phyloP scores from a whole-genome alignment of 1,284 basidiomycete genomes.

The Thecaphora thlaspeos region DNA sequence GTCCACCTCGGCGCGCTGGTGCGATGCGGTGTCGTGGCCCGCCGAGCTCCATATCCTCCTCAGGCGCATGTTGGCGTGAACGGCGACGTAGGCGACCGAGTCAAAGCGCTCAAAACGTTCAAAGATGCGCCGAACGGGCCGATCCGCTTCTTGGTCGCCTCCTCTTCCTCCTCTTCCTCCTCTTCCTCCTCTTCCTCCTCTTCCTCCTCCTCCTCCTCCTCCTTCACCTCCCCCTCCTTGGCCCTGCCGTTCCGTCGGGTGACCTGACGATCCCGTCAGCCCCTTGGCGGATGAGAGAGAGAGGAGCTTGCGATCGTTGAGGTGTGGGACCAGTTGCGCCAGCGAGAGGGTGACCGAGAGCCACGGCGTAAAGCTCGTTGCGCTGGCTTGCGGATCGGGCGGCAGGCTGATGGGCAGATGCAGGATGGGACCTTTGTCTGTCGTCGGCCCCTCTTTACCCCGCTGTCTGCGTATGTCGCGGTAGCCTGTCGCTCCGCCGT shows the following conservation, averaged over 20 bases:
- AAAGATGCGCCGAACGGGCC: constrained; percentile 17
- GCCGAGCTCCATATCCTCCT: constrained; percentile 69
- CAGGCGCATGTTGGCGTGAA: constrained; percentile 78
- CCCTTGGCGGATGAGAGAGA: constrained; percentile 6
- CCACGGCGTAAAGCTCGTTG: constrained; percentile 71
- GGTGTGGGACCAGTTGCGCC: constrained; percentile 66
- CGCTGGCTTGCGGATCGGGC: constrained; percentile 55
- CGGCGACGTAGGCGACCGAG: constrained; percentile 69
- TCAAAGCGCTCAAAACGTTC: constrained; percentile 67
- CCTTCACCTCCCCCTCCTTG: not conserved
- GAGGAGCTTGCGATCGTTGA: constrained; percentile 63
- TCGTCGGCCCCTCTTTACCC: constrained; percentile 61
- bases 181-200: not conserved
- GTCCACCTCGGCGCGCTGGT: not conserved
- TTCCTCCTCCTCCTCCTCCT: not conserved
- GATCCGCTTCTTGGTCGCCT: not conserved
- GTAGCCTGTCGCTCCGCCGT: constrained; percentile 61
- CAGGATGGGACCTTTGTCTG: constrained; percentile 64
- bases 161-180: not conserved
- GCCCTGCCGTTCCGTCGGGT: no score
- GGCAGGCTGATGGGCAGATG: constrained; percentile 74
- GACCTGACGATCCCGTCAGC: not conserved
- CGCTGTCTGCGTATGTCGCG: no score
- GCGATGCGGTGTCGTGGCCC: not conserved
- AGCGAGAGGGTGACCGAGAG: constrained; percentile 68